Percentiles rank a stretch among this genome's conserved stretches.
Evolutionary conservation across 2,329 filamentous ascomycete genomes (phyloP).

Genomic region (Dothidotthia symphoricarpi): DNA sequence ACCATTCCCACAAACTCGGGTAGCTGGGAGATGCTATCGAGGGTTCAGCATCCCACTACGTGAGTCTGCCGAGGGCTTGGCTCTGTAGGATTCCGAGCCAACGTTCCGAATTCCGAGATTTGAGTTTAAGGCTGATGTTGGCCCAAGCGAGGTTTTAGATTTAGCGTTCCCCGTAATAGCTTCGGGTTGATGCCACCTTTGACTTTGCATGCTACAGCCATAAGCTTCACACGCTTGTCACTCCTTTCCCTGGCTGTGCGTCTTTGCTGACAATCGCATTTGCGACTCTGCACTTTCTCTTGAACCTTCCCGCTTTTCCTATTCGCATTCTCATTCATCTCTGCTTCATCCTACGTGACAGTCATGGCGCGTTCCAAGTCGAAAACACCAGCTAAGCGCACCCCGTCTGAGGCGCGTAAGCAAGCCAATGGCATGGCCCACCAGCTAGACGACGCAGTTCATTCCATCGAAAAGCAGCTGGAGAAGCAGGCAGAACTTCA

Average conservation of each 20-base stretch:
- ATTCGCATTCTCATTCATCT: not conserved
- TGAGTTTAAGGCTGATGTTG: constrained; percentile 13
- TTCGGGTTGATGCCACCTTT: constrained; percentile 36
- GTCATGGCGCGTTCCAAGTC: constrained; percentile 33
- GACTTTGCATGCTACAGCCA: constrained; percentile 14
- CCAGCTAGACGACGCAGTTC: constrained; percentile 25
- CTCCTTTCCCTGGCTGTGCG: constrained; percentile 1
- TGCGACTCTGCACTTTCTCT: too few relatives aligned
- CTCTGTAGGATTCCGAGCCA: too few relatives aligned
- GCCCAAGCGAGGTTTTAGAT: constrained; percentile 7
- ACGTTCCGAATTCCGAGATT: constrained; percentile 18
- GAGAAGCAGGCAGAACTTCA: constrained; percentile 32
- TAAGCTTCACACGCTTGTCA: too few relatives aligned
- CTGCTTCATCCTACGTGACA: not conserved
- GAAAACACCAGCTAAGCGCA: constrained; percentile 24
- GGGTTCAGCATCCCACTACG: too few relatives aligned
- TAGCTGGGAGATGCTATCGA: too few relatives aligned
- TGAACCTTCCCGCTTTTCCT: too few relatives aligned
- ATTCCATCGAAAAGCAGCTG: constrained; percentile 31
- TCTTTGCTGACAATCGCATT: not conserved
- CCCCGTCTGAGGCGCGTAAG: constrained; percentile 27
- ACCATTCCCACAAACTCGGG: too few relatives aligned
- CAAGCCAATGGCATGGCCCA: constrained; percentile 24
- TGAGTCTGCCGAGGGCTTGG: too few relatives aligned
- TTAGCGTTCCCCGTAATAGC: constrained; percentile 28